Evolutionary conservation across 2,329 filamentous ascomycete species (phyloP).

Genomic region (Colletotrichum falcatum): DNA sequence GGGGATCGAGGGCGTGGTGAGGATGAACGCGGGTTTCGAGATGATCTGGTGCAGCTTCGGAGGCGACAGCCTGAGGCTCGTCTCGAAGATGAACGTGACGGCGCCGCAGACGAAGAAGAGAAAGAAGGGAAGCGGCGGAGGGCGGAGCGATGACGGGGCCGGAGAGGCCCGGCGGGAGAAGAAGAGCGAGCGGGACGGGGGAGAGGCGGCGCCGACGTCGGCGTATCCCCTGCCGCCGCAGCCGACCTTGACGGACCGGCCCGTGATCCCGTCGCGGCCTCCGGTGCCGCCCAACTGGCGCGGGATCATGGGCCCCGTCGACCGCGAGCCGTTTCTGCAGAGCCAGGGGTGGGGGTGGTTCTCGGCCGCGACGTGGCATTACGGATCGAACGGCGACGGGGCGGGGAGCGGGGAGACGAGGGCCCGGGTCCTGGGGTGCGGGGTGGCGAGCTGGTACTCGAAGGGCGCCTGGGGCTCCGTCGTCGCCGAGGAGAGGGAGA

Average conservation of each 20-base stretch:
- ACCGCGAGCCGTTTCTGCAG: slow-evolving; percentile 55
- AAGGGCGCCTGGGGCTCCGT: slow-evolving; percentile 45
- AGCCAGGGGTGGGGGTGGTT: slow-evolving; percentile 60
- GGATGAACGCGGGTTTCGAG: slow-evolving; percentile 65
- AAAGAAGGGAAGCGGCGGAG: too few relatives aligned
- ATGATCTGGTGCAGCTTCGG: slow-evolving; percentile 65
- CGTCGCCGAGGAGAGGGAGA: slow-evolving; percentile 50
- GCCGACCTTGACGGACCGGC: slow-evolving; percentile 52
- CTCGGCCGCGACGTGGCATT: slow-evolving; percentile 56
- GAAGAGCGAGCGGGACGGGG: slow-evolving; percentile 15
- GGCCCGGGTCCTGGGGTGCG: slow-evolving; percentile 55
- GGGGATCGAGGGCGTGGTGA: slow-evolving; percentile 62
- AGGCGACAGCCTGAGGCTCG: slow-evolving; percentile 55
- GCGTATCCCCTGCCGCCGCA: slow-evolving; percentile 53
- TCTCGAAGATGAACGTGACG: slow-evolving; percentile 60
- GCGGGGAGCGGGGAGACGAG: slow-evolving; percentile 57
- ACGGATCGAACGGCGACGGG: slow-evolving; percentile 53
- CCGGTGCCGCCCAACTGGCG: slow-evolving; percentile 54
- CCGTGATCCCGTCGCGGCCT: slow-evolving; percentile 50
- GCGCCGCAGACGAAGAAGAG: slow-evolving; percentile 52
- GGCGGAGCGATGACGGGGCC: not conserved
- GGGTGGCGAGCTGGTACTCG: slow-evolving; percentile 60
- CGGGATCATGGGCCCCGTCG: slow-evolving; percentile 25
- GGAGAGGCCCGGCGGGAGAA: slow-evolving; percentile 27
- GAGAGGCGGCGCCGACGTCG: slow-evolving; percentile 43